phyloP scores from a whole-genome alignment of 805 yeast genomes.

The Starmerella bombi region DNA sequence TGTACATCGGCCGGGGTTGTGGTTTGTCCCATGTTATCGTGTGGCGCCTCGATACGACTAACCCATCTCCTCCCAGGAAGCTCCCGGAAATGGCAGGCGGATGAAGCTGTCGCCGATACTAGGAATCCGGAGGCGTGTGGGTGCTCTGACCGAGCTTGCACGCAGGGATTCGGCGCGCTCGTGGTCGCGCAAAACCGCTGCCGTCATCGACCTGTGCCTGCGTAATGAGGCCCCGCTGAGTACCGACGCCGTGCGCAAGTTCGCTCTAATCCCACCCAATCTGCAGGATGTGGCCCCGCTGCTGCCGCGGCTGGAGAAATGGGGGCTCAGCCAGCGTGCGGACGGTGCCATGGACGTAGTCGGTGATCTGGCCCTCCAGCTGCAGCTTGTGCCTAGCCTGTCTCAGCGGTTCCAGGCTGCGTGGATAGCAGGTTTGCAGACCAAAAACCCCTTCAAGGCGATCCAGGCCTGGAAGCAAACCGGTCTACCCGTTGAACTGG shows the following conservation, averaged over 20 bases:
- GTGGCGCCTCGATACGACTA: background rate
- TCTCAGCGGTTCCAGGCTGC: background rate
- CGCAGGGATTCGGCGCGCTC: background rate
- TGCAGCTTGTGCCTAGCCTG: background rate
- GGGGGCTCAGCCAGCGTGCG: slow-evolving; percentile 1
- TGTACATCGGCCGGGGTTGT: no score
- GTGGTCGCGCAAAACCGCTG: slow-evolving; percentile 10
- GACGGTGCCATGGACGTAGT: background rate
- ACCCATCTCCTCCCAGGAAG: no score
- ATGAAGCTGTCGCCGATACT: background rate
- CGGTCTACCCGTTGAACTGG: background rate
- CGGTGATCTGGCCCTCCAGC: slow-evolving; percentile 10
- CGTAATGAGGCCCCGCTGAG: slow-evolving; percentile 6
- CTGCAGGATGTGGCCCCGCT: slow-evolving; percentile 1
- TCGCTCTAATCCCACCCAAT: slow-evolving; percentile 7
- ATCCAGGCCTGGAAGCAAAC: slow-evolving; percentile 8
- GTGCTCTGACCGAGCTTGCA: background rate
- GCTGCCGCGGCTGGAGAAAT: slow-evolving; percentile 8
- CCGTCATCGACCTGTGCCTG: slow-evolving; percentile 4
- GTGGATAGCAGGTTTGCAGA: slow-evolving; percentile 3
- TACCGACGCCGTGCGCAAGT: slow-evolving; percentile 2
- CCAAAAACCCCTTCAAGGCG: slow-evolving; percentile 12
- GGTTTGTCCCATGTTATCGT: no score
- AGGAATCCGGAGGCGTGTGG: background rate
- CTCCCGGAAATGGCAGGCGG: no score